These are phyloP conservation scores for Amanita polypyramis DNA, from an alignment of 768 basidiomycete species.

Conservation along the genomic window DNA sequence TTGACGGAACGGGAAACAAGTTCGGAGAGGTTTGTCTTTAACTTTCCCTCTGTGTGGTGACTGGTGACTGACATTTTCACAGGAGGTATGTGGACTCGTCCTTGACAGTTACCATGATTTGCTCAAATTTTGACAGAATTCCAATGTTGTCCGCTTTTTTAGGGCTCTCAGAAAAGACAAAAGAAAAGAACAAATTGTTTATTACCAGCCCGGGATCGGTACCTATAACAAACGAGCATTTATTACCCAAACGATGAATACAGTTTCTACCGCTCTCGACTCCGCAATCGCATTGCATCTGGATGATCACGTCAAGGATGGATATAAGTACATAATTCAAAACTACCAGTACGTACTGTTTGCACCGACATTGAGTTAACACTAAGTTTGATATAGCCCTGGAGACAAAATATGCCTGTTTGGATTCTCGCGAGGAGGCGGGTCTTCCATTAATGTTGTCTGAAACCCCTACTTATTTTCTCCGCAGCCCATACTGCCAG, in stretches of 20 bases:
- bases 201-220: slow-evolving; percentile 4
- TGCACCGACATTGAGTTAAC: not conserved
- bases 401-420: not conserved
- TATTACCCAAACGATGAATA: not conserved
- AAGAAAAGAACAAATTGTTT: not conserved
- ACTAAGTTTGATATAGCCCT: not conserved
- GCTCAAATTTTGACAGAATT: not conserved
- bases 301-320: slow-evolving; percentile 4
- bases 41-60: not conserved
- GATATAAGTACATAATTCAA: slow-evolving; percentile 6
- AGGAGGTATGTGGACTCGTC: not conserved
- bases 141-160: slow-evolving; percentile 6
- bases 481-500: slow-evolving; percentile 5
- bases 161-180: not conserved
- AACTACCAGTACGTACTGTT: not conserved
- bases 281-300: not conserved
- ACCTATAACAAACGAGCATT: slow-evolving; percentile 3
- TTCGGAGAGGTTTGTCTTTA: not conserved
- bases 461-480: no score
- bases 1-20: slow-evolving; percentile 5
- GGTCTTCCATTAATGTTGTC: no score
- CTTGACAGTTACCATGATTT: not conserved
- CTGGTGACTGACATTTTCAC: not conserved
- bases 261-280: not conserved
- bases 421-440: not conserved